Conservation (phyloP, 2,329 filamentous ascomycete species). For the Talaromyces piceae region DNA sequence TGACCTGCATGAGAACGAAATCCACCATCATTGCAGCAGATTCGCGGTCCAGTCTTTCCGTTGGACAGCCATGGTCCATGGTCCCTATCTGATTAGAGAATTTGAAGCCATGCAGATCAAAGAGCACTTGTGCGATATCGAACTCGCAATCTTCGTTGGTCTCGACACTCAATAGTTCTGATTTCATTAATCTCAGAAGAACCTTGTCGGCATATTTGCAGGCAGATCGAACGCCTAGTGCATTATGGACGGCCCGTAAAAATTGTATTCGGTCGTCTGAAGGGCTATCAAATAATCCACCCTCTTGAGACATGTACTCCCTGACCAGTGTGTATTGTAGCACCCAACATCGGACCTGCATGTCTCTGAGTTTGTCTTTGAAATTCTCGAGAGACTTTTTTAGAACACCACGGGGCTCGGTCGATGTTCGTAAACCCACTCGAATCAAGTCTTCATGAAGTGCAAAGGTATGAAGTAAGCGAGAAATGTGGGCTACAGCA, state of each 20-base stretch:
- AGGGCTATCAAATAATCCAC: constrained; percentile 55
- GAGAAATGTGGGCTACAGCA: constrained; percentile 63
- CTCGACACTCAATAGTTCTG: constrained; percentile 70
- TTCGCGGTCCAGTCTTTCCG: constrained; percentile 69
- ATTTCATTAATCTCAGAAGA: constrained; percentile 81
- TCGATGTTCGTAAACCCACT: constrained; percentile 61
- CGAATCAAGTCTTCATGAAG: constrained; percentile 81
- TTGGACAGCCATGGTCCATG: constrained; percentile 70
- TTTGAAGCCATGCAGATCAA: constrained; percentile 74
- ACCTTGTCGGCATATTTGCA: constrained; percentile 81
- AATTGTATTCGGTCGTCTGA: constrained; percentile 71
- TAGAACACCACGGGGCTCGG: constrained; percentile 46
- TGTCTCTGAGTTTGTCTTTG: constrained; percentile 69
- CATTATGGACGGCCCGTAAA: constrained; percentile 73
- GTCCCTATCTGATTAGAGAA: constrained; percentile 63
- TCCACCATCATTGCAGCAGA: constrained; percentile 77
- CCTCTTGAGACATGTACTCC: constrained; percentile 63
- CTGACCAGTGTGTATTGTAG: constrained; percentile 75
- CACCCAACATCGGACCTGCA: constrained; percentile 83
- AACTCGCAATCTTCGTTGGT: constrained; percentile 75
- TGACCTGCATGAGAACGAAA: constrained; percentile 72
- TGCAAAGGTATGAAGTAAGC: constrained; percentile 69
- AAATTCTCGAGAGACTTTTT: constrained; percentile 40
- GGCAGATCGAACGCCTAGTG: constrained; percentile 72
- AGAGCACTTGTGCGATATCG: constrained; percentile 78